These are phyloP conservation scores for Grosmannia clavigera DNA, from an alignment of 2,329 filamentous ascomycete species.

Conservation along the genomic window DNA sequence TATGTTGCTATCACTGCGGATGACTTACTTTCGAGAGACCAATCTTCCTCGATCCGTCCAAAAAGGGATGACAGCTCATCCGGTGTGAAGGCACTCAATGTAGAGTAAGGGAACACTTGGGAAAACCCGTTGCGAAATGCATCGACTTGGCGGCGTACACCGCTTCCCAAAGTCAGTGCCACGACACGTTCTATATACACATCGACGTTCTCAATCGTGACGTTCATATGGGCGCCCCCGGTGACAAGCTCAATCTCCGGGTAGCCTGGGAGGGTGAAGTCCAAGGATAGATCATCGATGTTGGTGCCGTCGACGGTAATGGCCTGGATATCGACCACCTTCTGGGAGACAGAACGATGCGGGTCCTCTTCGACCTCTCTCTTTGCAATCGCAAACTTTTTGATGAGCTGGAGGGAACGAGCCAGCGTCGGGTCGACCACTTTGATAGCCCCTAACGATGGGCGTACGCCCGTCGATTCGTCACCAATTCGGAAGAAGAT, in stretches of 20 bases:
- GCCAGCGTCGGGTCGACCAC: constrained; percentile 79
- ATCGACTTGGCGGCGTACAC: constrained; percentile 79
- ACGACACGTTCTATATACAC: constrained; percentile 80
- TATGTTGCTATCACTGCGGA: not conserved
- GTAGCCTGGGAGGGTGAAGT: constrained; percentile 92
- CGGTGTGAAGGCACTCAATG: constrained; percentile 85
- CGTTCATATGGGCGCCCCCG: constrained; percentile 58
- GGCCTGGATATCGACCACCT: constrained; percentile 53
- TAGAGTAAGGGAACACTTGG: constrained; percentile 89
- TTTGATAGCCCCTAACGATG: constrained; percentile 80
- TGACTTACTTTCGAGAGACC: constrained; percentile 85
- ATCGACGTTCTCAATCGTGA: constrained; percentile 88
- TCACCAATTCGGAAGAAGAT: constrained; percentile 95
- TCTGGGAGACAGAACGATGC: constrained; percentile 53
- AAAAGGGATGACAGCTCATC: constrained; percentile 92
- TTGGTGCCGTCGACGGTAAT: constrained; percentile 64
- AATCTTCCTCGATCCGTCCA: constrained; percentile 86
- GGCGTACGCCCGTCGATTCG: constrained; percentile 51
- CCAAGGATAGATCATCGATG: constrained; percentile 79
- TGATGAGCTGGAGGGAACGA: constrained; percentile 72
- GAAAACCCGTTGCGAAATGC: constrained; percentile 88
- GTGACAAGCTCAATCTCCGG: constrained; percentile 71
- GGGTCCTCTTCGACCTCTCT: constrained; percentile 64
- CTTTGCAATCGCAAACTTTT: constrained; percentile 75
- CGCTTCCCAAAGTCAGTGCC: constrained; percentile 79